A percentile compares a stretch with the other conserved stretches of the same genome.
These are phyloP conservation scores for Candida morakotiae DNA, from an alignment of 805 yeast genomes.

Conservation along the genomic window DNA sequence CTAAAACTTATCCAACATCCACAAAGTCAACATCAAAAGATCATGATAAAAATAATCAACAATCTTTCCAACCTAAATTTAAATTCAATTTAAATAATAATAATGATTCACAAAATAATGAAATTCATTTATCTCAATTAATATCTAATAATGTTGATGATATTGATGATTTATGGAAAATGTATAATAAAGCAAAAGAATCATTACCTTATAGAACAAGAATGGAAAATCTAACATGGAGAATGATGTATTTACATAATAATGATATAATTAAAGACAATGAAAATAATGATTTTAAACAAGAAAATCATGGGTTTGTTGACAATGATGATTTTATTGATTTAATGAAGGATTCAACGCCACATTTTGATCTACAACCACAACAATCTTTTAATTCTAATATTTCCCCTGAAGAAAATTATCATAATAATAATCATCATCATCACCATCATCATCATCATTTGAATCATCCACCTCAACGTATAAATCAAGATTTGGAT, in stretches of 20 bases:
- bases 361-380: background rate
- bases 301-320: background rate
- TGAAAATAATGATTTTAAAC: background rate
- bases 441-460: conserved; percentile 2
- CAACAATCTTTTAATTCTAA: background rate
- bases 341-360: background rate
- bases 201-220: conserved; percentile 70
- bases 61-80: background rate
- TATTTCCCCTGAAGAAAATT: background rate
- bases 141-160: conserved; percentile 6
- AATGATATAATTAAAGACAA: background rate
- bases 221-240: conserved; percentile 84
- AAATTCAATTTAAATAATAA: conserved; percentile 3
- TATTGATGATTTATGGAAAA: conserved; percentile 56
- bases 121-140: conserved; percentile 1
- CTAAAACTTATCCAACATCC: background rate
- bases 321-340: background rate
- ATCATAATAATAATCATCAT: background rate
- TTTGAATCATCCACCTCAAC: background rate
- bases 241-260: conserved; percentile 63
- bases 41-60: background rate
- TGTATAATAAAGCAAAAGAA: conserved; percentile 75
- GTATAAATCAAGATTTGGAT: conserved; percentile 19
- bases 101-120: background rate
- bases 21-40: background rate